Base-by-base conservation (phyloP, 176 grass and related monocot species). In the Chrysopogon serrulatus region DNA sequence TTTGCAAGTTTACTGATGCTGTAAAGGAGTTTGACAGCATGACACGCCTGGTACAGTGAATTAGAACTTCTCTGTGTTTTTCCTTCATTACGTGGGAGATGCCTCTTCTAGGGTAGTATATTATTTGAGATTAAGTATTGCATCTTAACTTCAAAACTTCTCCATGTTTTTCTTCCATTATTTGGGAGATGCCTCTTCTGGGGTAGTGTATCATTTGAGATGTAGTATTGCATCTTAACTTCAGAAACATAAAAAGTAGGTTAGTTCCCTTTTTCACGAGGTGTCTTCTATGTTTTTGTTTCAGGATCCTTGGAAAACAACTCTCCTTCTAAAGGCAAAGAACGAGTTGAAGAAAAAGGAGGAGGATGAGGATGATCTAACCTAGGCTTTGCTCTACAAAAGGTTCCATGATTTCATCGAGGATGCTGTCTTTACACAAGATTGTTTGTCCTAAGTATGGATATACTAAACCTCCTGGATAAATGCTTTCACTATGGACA, bases 221-320 rank as follows among this genome's bases (percentile, higher is more conserved):
- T 30, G 32, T 51, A 34, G 44, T 14, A 54, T 77, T 49, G 18
- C 77, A 60, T 78, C 9, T 65, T 60, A 73, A 36, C 15, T 74
- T 8, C 24, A 60, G 42, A 31, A 34, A 54, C 0, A 35, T 34
- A 33, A 6, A 33, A 10, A 51, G 14, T 31, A 49, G 71, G 8
- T 32, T 8, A 28, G 26, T 28, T 45, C 2, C 23, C 10, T 23
- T 71, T 44, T 45, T 30, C 40, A 47, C 7, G 1, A 42, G 39
- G 69, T 28, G 2, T 6, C 45, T 6, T 63, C 5, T 12, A 48
- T 41, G 63, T 42, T 30, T 82, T 53, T 63, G 70, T 26, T 79
- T 64, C 82, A 98, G 95, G 95, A 98, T 93, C 87, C 88, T 54
- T 98, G 92, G 95, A 95, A 93, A 93, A 98, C 95, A 15, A 90